These are phyloP conservation scores for Zygosaccharomyces bailii DNA, from an alignment of 805 yeast genomes.

Conservation along the genomic window DNA sequence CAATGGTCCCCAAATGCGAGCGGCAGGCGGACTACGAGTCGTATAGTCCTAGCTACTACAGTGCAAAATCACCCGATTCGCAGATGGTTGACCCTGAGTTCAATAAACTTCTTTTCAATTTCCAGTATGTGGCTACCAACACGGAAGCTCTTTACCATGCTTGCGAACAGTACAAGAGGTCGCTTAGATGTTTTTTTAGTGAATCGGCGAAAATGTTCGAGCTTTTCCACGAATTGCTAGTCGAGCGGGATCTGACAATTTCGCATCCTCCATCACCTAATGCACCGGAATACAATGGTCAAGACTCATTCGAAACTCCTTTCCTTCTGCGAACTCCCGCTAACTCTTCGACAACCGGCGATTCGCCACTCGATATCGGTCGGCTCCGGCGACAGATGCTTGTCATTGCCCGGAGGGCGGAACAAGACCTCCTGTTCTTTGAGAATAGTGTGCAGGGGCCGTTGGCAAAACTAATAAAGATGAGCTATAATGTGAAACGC, in stretches of 20 bases:
- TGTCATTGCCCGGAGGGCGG: slow-evolving; percentile 16
- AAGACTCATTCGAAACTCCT: not conserved
- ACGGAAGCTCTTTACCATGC: slow-evolving; percentile 14
- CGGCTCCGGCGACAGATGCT: slow-evolving; percentile 16
- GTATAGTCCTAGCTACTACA: not conserved
- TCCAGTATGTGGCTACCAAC: slow-evolving; percentile 9
- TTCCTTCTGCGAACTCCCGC: not conserved
- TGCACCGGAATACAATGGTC: not conserved
- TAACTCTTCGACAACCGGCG: not conserved
- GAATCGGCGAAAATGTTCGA: slow-evolving; percentile 14
- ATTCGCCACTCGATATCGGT: slow-evolving; percentile 9
- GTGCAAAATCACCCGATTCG: slow-evolving; percentile 6
- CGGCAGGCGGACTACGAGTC: not conserved
- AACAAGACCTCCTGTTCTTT: slow-evolving; percentile 19
- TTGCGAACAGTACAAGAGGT: slow-evolving; percentile 15
- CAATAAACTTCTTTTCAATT: slow-evolving; percentile 11
- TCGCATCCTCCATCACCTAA: slow-evolving; percentile 3
- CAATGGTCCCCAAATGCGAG: slow-evolving; percentile 1
- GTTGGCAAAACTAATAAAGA: slow-evolving; percentile 9
- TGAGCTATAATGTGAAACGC: slow-evolving; percentile 15
- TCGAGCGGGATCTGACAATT: slow-evolving; percentile 7
- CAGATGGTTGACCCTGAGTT: slow-evolving; percentile 15
- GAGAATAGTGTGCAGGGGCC: slow-evolving; percentile 21
- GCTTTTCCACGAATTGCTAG: slow-evolving; percentile 15
- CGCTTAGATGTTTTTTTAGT: slow-evolving; percentile 15